These are phyloP conservation scores for Paspalum notatum DNA, from an alignment of 176 grass and related monocot genomes.

Conservation along the genomic window DNA sequence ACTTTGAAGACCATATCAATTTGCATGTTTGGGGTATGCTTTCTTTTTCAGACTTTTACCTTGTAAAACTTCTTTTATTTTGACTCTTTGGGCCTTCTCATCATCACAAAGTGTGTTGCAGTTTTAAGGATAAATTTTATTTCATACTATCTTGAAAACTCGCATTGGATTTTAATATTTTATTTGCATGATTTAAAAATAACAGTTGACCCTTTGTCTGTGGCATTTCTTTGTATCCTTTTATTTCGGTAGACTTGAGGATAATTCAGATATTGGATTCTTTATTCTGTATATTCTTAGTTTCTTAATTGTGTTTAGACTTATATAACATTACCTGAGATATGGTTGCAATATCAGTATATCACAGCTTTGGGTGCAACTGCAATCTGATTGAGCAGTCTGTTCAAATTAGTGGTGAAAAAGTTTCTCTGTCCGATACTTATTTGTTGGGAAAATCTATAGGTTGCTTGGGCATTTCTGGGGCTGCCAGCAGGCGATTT, in stretches of 20 bases:
- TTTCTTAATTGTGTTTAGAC: not conserved
- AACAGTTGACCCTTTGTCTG: conserved; percentile 2
- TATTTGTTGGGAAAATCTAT: not conserved
- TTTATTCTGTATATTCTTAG: not conserved
- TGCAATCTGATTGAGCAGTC: not conserved
- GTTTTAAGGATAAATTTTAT: not conserved
- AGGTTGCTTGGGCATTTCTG: too few species aligned
- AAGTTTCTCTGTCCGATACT: not conserved
- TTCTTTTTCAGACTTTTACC: conserved; percentile 43
- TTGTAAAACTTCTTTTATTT: conserved; percentile 27
- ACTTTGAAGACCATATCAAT: conserved; percentile 80
- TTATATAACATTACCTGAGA: not conserved
- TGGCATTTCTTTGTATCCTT: not conserved
- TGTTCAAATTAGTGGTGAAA: conserved; percentile 8
- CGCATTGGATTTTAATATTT: not conserved
- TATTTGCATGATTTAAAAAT: conserved; percentile 19
- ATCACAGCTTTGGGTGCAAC: not conserved
- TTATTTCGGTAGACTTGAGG: not conserved
- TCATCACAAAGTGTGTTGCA: not conserved
- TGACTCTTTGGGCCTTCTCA: not conserved
- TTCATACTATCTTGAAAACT: conserved; percentile 27
- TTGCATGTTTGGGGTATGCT: conserved; percentile 79
- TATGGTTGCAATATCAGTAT: not conserved
- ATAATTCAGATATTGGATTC: not conserved
- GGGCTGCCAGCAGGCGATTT: too few species aligned